Percentiles rank a stretch among this genome's conserved stretches.
These are phyloP conservation scores for Leishmania tropica DNA, from an alignment of 208 protist species.

Conservation along the genomic window DNA sequence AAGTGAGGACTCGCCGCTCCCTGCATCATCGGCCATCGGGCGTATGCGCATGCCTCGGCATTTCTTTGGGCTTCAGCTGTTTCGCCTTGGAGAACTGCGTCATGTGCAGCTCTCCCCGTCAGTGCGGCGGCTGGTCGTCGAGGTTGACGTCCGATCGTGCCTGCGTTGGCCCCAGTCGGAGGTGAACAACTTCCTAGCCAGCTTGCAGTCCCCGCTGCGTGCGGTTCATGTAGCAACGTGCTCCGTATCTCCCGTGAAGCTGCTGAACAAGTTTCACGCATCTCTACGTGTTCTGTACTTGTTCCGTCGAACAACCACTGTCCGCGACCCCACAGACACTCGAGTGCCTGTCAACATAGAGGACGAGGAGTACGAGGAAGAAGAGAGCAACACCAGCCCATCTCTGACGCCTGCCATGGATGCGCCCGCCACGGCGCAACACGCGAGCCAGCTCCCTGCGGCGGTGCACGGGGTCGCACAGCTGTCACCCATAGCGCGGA, in stretches of 20 bases:
- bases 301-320: not conserved
- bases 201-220: slow-evolving; percentile 16
- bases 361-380: slow-evolving; percentile 38
- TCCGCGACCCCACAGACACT: slow-evolving; percentile 1
- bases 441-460: not conserved
- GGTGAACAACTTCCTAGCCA: slow-evolving; percentile 2
- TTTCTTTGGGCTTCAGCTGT: slow-evolving; percentile 20
- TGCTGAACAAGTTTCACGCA: slow-evolving; percentile 19
- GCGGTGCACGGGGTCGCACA: not conserved
- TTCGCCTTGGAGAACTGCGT: slow-evolving; percentile 16
- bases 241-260: slow-evolving; percentile 3
- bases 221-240: slow-evolving; percentile 19
- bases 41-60: slow-evolving; percentile 17
- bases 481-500: not conserved
- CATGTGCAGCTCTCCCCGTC: slow-evolving; percentile 20
- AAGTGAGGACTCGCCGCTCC: slow-evolving; percentile 2
- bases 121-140: slow-evolving; percentile 7
- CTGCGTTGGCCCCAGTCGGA: slow-evolving; percentile 16
- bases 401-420: not conserved
- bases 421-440: not conserved
- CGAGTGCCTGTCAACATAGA: not conserved
- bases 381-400: not conserved
- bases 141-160: slow-evolving; percentile 25
- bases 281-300: slow-evolving; percentile 33
- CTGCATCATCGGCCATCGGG: not conserved